Evolutionary conservation across 2,329 filamentous ascomycete genomes (phyloP).

Genomic region (Microdochium nivale): DNA sequence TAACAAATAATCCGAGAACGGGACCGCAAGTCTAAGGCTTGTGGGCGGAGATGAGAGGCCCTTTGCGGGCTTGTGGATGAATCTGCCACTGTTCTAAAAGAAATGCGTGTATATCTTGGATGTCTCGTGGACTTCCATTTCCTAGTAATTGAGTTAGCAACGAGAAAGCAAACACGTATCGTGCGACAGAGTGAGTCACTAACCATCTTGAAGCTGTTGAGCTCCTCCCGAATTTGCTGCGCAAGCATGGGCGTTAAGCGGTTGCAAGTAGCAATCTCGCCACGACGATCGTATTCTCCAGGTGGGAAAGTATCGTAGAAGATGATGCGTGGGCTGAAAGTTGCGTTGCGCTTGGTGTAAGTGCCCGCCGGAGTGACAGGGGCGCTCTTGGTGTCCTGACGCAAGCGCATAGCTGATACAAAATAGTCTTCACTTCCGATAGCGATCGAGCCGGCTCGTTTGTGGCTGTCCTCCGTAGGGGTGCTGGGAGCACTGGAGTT

Average conservation of each 20-base stretch:
- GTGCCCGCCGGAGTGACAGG: slow-evolving; percentile 66
- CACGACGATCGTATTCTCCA: slow-evolving; percentile 90
- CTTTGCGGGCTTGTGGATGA: slow-evolving; percentile 12
- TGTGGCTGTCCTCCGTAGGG: slow-evolving; percentile 70
- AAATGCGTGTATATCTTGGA: slow-evolving; percentile 99
- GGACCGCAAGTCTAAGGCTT: slow-evolving; percentile 25
- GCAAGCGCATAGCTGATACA: slow-evolving; percentile 64
- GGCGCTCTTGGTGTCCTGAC: slow-evolving; percentile 69
- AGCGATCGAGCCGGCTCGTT: slow-evolving; percentile 59
- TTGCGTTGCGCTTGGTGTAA: slow-evolving; percentile 50
- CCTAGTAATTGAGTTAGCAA: slow-evolving; percentile 49
- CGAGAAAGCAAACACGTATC: not conserved
- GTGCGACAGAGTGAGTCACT: slow-evolving; percentile 19
- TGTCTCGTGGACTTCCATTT: slow-evolving; percentile 99
- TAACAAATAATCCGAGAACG: not conserved
- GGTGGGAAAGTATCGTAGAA: slow-evolving; percentile 96
- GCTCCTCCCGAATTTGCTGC: slow-evolving; percentile 98
- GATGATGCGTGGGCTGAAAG: slow-evolving; percentile 86
- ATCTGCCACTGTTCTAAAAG: slow-evolving; percentile 59
- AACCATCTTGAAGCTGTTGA: slow-evolving; percentile 99
- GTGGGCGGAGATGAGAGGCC: slow-evolving; percentile 15
- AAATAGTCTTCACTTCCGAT: slow-evolving; percentile 88
- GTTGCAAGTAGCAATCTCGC: slow-evolving; percentile 96
- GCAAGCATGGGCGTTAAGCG: slow-evolving; percentile 92
- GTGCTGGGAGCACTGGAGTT: slow-evolving; percentile 83